Evolutionary conservation across 495 filamentous ascomycete species (phyloP).

Genomic region (Neurospora tetraspora): DNA sequence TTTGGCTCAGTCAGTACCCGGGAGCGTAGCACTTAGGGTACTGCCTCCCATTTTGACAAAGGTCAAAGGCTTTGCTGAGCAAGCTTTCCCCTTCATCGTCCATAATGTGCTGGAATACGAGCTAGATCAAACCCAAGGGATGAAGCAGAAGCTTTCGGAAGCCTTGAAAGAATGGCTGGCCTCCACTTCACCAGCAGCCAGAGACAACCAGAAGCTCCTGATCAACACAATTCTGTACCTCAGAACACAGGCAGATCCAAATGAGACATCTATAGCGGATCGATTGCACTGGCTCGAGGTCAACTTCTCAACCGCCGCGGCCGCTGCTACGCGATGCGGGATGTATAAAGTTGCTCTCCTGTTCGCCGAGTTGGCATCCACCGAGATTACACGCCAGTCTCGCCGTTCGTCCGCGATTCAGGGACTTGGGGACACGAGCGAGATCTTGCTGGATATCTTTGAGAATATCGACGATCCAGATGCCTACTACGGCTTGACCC

Average conservation of each 20-base stretch:
- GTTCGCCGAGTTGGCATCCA: constrained; percentile 63
- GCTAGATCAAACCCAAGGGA: constrained; percentile 34
- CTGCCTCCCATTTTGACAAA: constrained; percentile 50
- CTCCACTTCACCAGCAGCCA: constrained; percentile 26
- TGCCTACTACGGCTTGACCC: constrained; percentile 87
- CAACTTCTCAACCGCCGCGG: constrained; percentile 60
- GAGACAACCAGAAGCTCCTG: constrained; percentile 46
- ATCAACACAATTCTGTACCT: constrained; percentile 81
- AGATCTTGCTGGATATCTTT: constrained; percentile 70
- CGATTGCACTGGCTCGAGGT: constrained; percentile 79
- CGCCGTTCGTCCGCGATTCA: constrained; percentile 57
- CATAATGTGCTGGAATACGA: constrained; percentile 62
- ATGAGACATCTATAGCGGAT: constrained; percentile 67
- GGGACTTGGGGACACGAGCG: constrained; percentile 43
- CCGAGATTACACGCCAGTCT: constrained; percentile 44
- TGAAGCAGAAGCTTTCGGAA: constrained; percentile 39
- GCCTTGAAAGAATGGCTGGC: constrained; percentile 42
- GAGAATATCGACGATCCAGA: constrained; percentile 91
- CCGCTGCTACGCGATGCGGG: constrained; percentile 68
- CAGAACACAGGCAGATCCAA: constrained; percentile 63
- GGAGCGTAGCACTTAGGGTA: constrained; percentile 57
- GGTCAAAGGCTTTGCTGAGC: constrained; percentile 57
- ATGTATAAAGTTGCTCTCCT: constrained; percentile 81
- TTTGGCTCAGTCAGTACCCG: constrained; percentile 47
- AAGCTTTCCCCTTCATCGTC: constrained; percentile 66